Base-by-base conservation (phyloP, 176 grass and related monocot genomes). In the Lolium rigidum region DNA sequence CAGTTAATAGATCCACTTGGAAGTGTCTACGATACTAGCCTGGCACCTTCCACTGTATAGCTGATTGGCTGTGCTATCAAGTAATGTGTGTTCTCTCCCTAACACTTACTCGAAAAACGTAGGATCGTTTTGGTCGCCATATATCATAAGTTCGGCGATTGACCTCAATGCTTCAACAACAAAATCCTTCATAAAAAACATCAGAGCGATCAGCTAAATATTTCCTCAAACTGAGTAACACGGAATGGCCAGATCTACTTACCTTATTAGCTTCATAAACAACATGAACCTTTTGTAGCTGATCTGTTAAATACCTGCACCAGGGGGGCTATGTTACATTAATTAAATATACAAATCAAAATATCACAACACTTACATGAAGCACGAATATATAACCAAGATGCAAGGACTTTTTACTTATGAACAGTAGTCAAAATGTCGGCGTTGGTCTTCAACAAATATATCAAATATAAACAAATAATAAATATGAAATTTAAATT, bases 111-210 rank as follows among this genome's bases (percentile, higher is more conserved):
- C 97, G 63, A 99, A 99, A 86, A 97, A 97, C 11, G 80, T 85
- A 14, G 89, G 92, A 89, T 99, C 92, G 55, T 99, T 85, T 74
- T 99, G 97, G 55, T 99, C 97, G 31, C 97, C 97, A 87, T 99
- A 99, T 31, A 93, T 99, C 87, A 99, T 88, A 55, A 99, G 63
- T 90, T 99, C 97, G 0, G 97, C 94, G 72, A 99, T 99, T 31
- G 97, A 96, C 85, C 97, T 91, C 84, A 99, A 75, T 50, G 92
- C 94, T 94, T 99, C 97, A 90, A 99, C 92, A 25, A 99, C 90
- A 89, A 96, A 97, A 89, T 99, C 97, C 97, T 99, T 66, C 85
- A 87, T 56, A 84, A 73, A 14, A 83, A 65, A 81, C 18, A 86
- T 70, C 28, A 64, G 72, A 35, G 44, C 50, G 15, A 88, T 91